These are phyloP conservation scores for Suillus cothurnatus DNA, from an alignment of 768 basidiomycete species.

Conservation along the genomic window DNA sequence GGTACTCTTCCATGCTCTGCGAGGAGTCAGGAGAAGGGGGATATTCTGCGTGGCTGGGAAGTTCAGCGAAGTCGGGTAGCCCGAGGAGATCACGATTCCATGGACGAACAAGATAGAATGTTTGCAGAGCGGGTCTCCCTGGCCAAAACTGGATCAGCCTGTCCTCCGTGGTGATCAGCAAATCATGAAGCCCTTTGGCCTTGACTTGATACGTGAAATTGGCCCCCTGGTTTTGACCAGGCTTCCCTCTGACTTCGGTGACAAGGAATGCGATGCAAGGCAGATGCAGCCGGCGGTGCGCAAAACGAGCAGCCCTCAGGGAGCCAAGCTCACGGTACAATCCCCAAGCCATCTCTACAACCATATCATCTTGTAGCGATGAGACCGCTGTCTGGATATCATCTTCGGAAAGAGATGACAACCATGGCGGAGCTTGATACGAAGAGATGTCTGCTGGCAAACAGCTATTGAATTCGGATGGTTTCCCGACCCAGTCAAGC, in stretches of 20 bases:
- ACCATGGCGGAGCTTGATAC: conserved; percentile 32
- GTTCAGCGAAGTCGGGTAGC: neutral
- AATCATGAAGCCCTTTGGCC: neutral
- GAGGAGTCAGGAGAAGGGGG: neutral
- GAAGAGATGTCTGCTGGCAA: conserved; percentile 18
- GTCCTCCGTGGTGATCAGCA: neutral
- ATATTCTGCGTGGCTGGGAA: neutral
- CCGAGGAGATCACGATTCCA: neutral
- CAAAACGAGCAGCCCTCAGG: neutral
- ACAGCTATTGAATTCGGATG: conserved; percentile 20
- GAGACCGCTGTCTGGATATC: neutral
- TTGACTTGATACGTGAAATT: neutral
- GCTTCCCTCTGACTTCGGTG: neutral
- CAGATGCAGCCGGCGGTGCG: neutral
- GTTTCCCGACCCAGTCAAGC: conserved; percentile 21
- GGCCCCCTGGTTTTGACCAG: neutral
- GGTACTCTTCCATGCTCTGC: neutral
- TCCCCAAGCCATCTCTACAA: neutral
- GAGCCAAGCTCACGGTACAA: neutral
- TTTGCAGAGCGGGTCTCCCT: neutral
- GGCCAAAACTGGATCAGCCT: neutral
- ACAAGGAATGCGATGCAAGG: neutral
- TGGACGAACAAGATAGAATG: neutral
- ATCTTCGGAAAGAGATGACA: neutral
- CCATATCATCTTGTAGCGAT: neutral